These are phyloP conservation scores for Pythium aquatile DNA, from an alignment of 352 stramenopile species.

Conservation along the genomic window DNA sequence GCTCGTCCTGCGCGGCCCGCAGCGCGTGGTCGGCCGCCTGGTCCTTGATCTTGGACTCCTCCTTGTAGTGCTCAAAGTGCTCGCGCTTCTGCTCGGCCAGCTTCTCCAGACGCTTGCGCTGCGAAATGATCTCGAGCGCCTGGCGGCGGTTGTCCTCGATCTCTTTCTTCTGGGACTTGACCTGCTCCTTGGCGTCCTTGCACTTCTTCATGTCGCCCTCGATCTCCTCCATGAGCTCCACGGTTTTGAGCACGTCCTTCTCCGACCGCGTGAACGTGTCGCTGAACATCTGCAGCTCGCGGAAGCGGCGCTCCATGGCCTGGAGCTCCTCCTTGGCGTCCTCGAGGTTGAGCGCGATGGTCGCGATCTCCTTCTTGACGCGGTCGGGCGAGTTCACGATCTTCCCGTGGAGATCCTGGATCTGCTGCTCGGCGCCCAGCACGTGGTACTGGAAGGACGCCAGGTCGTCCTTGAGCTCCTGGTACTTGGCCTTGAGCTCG, in stretches of 20 bases:
- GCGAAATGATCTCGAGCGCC: slow-evolving; percentile 51
- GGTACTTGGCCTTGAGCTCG: slow-evolving; percentile 76
- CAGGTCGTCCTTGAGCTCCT: slow-evolving; percentile 82
- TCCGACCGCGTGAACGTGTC: slow-evolving; percentile 67
- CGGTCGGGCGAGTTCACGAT: slow-evolving; percentile 91
- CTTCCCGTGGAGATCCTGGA: slow-evolving; percentile 72
- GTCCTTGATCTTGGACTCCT: slow-evolving; percentile 64
- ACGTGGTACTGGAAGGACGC: slow-evolving; percentile 67
- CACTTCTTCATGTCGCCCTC: slow-evolving; percentile 62
- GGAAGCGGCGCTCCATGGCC: slow-evolving; percentile 61
- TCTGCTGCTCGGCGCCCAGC: slow-evolving; percentile 79
- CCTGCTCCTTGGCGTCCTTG: slow-evolving; percentile 71
- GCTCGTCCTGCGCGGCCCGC: slow-evolving; percentile 46
- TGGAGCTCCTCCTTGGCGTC: slow-evolving; percentile 65
- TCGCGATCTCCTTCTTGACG: slow-evolving; percentile 70
- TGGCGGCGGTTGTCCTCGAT: slow-evolving; percentile 52
- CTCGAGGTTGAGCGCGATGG: slow-evolving; percentile 60
- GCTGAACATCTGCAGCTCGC: slow-evolving; percentile 55
- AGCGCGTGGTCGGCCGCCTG: slow-evolving; percentile 59
- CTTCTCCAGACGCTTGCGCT: slow-evolving; percentile 73
- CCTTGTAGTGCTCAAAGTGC: slow-evolving; percentile 61
- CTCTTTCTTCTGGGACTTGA: slow-evolving; percentile 52
- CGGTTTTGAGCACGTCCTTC: slow-evolving; percentile 64
- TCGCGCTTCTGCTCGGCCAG: slow-evolving; percentile 66
- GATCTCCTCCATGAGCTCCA: slow-evolving; percentile 60